Base-by-base conservation (phyloP, 2,329 filamentous ascomycete genomes). In the Diaporthe australafricana region DNA sequence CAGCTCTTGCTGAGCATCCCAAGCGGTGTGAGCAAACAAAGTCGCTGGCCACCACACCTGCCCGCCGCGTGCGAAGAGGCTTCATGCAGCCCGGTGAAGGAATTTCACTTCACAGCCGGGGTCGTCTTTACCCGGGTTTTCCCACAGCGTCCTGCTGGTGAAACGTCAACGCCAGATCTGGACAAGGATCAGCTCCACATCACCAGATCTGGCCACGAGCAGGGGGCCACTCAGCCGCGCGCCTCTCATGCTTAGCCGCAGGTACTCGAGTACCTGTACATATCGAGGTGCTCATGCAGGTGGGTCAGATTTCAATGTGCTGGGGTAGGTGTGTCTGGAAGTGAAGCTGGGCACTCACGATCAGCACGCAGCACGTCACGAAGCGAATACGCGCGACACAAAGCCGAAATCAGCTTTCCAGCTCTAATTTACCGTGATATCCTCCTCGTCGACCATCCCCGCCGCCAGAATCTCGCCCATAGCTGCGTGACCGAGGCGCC, bases 231-330 rank as follows among this genome's bases (percentile, higher is more conserved):
- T 52, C 67, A 60, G 45, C 67, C 67, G 67, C 67, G 67, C 67
- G 67, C 53, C 67, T 69, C 42, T 32, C 27, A 17, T 47, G 32
- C 38, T 60, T 60, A 60, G 67, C 67, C 67, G 53, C 67, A 74
- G 45, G 60, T 65, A 50, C 60, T 27, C 32, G 45, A 27, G 30
- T 38, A 50, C 42, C 22, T 32, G 42, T 16, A 27, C 35, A 42
- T 11, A 16, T 22, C 27, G 14, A 30, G 20, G 38, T 38, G 17
- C 60, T 38, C 45, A 4, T 27, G 30, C 22, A 63, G 42, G 60
- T 32, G 60, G 60, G 60, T 42, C 50, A 35, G 20, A n/a, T 50
- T 50, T 63, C n/a, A 45, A 35, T 30, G n/a, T 9, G 27, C 30
- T 25, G 60, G 60, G 42, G 40, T 30, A 35, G 20, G 40, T 47